Base-by-base conservation (phyloP, 768 basidiomycete genomes). In the Boletus rufocinnamomeus region DNA sequence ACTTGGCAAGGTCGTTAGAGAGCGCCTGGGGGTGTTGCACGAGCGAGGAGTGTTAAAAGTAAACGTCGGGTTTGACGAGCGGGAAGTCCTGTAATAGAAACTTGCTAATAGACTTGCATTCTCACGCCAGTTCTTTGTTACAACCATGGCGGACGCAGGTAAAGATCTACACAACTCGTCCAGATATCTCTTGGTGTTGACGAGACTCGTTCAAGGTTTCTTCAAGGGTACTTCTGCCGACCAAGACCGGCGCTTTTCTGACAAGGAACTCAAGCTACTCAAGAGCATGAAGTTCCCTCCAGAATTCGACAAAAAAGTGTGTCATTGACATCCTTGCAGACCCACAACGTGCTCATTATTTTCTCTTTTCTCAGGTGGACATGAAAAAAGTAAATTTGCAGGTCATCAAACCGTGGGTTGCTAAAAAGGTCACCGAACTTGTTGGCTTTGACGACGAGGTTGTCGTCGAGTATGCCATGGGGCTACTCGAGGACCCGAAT, bases 361-460 rank as follows among this genome's bases (percentile, higher is more conserved):
- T 49, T 46, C 17, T 37, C 14, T 14, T 11, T 48, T 23, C 40
- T 19, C 44, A 91, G 91, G 94, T 97, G 46, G 95, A 98, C 72
- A 89, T 95, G 84, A 85, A 92, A 37, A 95, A 98, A 80, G 94
- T 98, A 60, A 97, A 98, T 72, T 66, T 98, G 60, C 79, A 83
- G 19, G 94, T 98, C 65, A 91, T 99, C 69, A 81, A 91, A 58
- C 93, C 94, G 3, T 99, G 97, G 97, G 87, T 98, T 59, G 90
- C 92, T 16, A 94, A 93, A 80, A 91, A 92, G 74, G 88, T 97
- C 56, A 83, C 89, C 4, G 91, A 95, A 57, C 82, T 97, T 23
- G 85, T 95, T 44, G 93, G 95, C 2, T 86, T 98, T 38, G 97
- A 99, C 67, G 97, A 99, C 73, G 97, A 99, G 71, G 88, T 99